A percentile compares a stretch with the other conserved stretches of the same genome.
Conservation (phyloP, 176 grass and related monocot species). For the Avena insularis region DNA sequence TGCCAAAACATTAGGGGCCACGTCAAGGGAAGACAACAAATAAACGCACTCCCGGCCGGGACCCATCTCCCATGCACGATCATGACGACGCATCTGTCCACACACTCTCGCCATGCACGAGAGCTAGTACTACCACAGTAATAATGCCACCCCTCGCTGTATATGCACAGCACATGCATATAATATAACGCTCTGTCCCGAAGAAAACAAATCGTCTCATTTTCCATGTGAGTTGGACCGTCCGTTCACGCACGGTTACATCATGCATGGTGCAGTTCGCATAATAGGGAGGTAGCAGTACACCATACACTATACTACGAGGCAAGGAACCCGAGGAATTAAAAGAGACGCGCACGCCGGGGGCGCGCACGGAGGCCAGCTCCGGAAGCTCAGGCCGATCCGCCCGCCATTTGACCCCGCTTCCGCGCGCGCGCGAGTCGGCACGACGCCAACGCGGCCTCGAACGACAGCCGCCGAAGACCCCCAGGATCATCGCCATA, state of each 20-base stretch:
- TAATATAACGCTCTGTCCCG: neutral
- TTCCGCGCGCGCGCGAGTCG: constrained; percentile 15
- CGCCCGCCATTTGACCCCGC: constrained; percentile 6
- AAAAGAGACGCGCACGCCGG: neutral
- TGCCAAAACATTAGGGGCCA: no score
- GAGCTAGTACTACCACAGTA: no score
- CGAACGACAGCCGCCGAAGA: constrained; percentile 7
- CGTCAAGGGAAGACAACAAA: no score
- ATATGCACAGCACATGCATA: no score
- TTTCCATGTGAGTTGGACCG: neutral
- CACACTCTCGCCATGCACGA: no score
- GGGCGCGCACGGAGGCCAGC: neutral
- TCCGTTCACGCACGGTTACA: neutral
- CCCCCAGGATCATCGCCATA: neutral
- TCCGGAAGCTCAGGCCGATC: neutral
- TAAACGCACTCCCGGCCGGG: no score
- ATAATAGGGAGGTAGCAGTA: neutral
- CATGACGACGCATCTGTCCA: no score
- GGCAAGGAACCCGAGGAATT: neutral
- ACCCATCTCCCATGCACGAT: no score
- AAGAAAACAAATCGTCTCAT: neutral
- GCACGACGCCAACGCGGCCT: constrained; percentile 9
- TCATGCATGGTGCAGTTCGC: neutral
- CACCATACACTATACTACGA: no score
- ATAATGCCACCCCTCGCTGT: no score